These are phyloP conservation scores for Chaetomiaceae sp. DNA, from an alignment of 2,329 filamentous ascomycete species.

Conservation along the genomic window DNA sequence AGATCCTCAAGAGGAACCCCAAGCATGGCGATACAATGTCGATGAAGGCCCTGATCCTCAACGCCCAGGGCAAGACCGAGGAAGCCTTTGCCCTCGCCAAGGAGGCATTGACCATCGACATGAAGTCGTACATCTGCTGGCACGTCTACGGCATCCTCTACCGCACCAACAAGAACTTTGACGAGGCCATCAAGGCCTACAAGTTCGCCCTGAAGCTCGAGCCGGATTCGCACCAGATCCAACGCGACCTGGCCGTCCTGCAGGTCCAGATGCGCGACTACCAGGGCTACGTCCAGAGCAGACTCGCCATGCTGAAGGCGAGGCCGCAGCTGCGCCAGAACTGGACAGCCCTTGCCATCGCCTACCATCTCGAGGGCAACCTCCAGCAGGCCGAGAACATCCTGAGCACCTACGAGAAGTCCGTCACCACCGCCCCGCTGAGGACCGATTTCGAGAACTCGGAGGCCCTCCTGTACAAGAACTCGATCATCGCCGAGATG, in stretches of 20 bases:
- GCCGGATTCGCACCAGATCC: slow-evolving; percentile 90
- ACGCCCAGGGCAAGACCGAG: slow-evolving; percentile 83
- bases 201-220: slow-evolving; percentile 91
- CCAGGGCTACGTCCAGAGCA: slow-evolving; percentile 85
- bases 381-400: slow-evolving; percentile 84
- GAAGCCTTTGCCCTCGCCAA: slow-evolving; percentile 94
- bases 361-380: slow-evolving; percentile 85
- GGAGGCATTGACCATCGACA: slow-evolving; percentile 86
- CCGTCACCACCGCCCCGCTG: slow-evolving; percentile 73
- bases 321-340: slow-evolving; percentile 80
- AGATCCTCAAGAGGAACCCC: slow-evolving; percentile 90
- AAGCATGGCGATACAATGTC: slow-evolving; percentile 98
- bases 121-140: slow-evolving; percentile 99
- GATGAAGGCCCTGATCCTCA: slow-evolving; percentile 98
- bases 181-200: slow-evolving; percentile 98
- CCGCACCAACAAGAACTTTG: slow-evolving; percentile 92
- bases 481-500: slow-evolving; percentile 84
- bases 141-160: slow-evolving; percentile 96
- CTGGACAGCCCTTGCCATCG: slow-evolving; percentile 96
- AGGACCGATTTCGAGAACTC: slow-evolving; percentile 86
- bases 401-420: slow-evolving; percentile 87
- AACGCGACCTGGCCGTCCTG: slow-evolving; percentile 85
- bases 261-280: slow-evolving; percentile 98
- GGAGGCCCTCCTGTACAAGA: slow-evolving; percentile 93
- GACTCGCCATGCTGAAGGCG: slow-evolving; percentile 80